Evolutionary conservation across 108 stramenopile species (phyloP), one percentile per base, ranked within the genome.

Genomic region (Cyclotella choctawhatcheeana): DNA sequence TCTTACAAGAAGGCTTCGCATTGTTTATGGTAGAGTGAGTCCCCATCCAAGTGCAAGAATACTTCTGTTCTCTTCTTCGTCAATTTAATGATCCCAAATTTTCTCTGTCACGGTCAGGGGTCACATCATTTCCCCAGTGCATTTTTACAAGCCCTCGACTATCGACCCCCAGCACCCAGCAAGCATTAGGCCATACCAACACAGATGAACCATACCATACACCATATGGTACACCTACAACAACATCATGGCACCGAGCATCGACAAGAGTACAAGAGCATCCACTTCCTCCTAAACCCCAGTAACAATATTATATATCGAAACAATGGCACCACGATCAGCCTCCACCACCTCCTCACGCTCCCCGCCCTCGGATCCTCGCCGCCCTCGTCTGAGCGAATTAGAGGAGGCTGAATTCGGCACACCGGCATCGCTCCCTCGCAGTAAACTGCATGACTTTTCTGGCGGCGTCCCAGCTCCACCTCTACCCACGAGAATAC

Each of bases 301-400:
- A 40, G 12, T 40, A n/a, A 48, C 8, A 10, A n/a, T n/a, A 48
- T 4, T n/a, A 27, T 10, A 56, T 1, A 27, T 13, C 0, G 1
- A 27, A 56, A 56, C 27, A 56, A 56, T 56, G 55, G 55, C 55
- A 56, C 55, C 55, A 1, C 55, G 55, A 1, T 56, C 37, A 40
- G 12, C 55, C 27, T 31, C 55, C 55, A 26, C 53, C 53, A 30
- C 55, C 3, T 29, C 55, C 27, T 56, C 55, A 27, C 55, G 27
- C 27, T 56, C 55, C 27, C 55, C 27, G 1, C 29, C 55, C 17
- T 48, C 55, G 29, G 20, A 30, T n/a, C 55, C 27, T 30, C 27
- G 20, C 55, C 55, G 3, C 55, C 29, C 55, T 30, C 55, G n/a
- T n/a, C 47, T 8, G 17, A 48, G 17, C 47, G 29, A 56, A 56